phyloP scores from a whole-genome alignment of 139 green algal species.

The Chlorella ohadii region DNA sequence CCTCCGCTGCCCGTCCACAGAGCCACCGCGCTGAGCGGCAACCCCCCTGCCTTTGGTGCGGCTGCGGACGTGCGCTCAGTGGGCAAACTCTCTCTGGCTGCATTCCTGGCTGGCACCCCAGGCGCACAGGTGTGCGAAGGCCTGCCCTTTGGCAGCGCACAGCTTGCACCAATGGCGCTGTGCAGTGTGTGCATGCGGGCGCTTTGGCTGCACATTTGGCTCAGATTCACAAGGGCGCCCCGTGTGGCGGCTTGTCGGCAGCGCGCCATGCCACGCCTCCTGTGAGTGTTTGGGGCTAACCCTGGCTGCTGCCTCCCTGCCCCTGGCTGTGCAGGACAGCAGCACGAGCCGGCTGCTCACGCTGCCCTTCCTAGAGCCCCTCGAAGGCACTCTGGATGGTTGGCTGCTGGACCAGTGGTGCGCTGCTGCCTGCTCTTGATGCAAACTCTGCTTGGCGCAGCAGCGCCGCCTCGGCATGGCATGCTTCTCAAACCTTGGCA shows the following conservation, averaged over 20 bases:
- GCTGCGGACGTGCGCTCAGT: neutral
- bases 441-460: too few species aligned
- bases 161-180: too few species aligned
- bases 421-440: neutral
- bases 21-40: constrained; percentile 9
- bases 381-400: constrained; percentile 64
- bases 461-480: too few species aligned
- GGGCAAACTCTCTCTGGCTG: constrained; percentile 2
- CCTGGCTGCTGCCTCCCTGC: neutral
- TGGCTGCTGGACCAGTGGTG: constrained; percentile 71
- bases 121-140: neutral
- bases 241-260: too few species aligned
- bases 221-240: too few species aligned
- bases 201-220: too few species aligned
- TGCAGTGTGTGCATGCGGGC: too few species aligned
- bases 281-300: too few species aligned
- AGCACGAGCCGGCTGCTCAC: constrained; percentile 4
- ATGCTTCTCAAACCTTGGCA: too few species aligned
- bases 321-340: neutral
- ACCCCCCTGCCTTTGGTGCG: constrained; percentile 1
- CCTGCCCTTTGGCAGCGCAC: too few species aligned
- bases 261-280: too few species aligned
- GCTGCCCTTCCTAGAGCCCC: constrained; percentile 19
- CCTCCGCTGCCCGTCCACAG: neutral
- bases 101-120: constrained; percentile 36